Conservation (phyloP, 2,329 filamentous ascomycete species). For the Stylonectria norvegica region DNA sequence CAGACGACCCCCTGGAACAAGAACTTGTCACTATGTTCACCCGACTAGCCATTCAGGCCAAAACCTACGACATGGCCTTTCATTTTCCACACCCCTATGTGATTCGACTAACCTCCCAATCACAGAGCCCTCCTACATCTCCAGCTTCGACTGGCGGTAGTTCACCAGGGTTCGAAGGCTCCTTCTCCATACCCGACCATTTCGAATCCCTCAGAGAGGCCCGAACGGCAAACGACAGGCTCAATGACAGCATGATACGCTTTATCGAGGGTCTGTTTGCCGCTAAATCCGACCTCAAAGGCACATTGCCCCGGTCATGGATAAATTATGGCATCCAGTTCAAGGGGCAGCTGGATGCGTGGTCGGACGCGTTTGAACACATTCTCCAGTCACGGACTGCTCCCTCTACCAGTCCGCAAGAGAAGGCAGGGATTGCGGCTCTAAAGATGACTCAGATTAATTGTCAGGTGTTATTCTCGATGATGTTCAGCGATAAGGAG, state of each 20-base stretch:
- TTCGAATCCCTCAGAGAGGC: constrained; percentile 54
- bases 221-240: constrained; percentile 52
- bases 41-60: constrained; percentile 61
- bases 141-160: constrained; percentile 40
- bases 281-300: constrained; percentile 48
- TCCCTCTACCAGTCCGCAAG: constrained; percentile 49
- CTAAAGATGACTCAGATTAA: constrained; percentile 62
- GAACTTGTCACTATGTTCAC: constrained; percentile 63
- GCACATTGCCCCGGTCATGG: constrained; percentile 48
- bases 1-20: constrained; percentile 50
- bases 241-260: constrained; percentile 55
- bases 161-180: constrained; percentile 36
- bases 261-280: constrained; percentile 55
- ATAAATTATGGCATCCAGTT: constrained; percentile 47
- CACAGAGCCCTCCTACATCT: constrained; percentile 28
- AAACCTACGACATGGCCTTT: constrained; percentile 66
- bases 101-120: constrained; percentile 39
- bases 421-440: constrained; percentile 58
- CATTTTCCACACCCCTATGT: constrained; percentile 62
- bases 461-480: constrained; percentile 53
- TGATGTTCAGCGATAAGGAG: constrained; percentile 59
- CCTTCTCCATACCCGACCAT: constrained; percentile 23
- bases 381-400: constrained; percentile 49
- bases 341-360: constrained; percentile 49
- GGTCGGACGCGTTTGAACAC: constrained; percentile 55